Base-by-base conservation (phyloP, 345 rosid species). In the Camelina laxa region DNA sequence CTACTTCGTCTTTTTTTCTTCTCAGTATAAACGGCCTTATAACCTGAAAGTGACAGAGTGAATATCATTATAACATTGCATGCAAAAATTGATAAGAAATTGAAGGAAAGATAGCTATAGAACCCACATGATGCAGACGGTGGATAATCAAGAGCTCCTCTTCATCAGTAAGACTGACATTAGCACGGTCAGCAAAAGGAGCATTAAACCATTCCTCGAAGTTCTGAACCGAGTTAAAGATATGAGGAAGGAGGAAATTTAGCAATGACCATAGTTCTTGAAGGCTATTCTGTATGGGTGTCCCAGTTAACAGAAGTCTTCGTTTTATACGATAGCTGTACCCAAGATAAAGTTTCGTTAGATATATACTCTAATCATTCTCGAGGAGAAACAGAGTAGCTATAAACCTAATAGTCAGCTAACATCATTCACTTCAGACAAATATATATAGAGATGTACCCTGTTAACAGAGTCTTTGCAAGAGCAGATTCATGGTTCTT, bases 161-260 rank as follows among this genome's bases (percentile, higher is more conserved):
- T 85, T 96, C 99, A 68, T 87, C 99, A 4, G 93, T 76, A 71
- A 96, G 97, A 81, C 90, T 83, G 50, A 92, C 87, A 58, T 89
- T 89, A 75, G 82, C 92, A 59, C 98, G 93, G 73, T 91, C 99
- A 55, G 93, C 93, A 60, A 96, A 96, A 69, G 98, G 99, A 64
- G 97, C 98, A 85, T 96, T 96, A 80, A 96, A 96, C 99, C 99
- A 96, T 73, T 96, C 99, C 87, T 89, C 99, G 48, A 96, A 96
- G 73, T 91, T 92, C 74, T 79, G 84, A 69, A 88, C 94, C 2
- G 99, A 96, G 83, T 96, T 96, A 73, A 96, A 92, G 66, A 92
- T 96, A 68, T 81, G 84, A 27, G 99, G 99, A 65, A 96, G 99
- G 60, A 96, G 96, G 83, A 92, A 96, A 81, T 96, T 96, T 70